These are phyloP conservation scores for Crucihimalaya himalaica DNA, from an alignment of 345 rosid genomes.

Conservation along the genomic window DNA sequence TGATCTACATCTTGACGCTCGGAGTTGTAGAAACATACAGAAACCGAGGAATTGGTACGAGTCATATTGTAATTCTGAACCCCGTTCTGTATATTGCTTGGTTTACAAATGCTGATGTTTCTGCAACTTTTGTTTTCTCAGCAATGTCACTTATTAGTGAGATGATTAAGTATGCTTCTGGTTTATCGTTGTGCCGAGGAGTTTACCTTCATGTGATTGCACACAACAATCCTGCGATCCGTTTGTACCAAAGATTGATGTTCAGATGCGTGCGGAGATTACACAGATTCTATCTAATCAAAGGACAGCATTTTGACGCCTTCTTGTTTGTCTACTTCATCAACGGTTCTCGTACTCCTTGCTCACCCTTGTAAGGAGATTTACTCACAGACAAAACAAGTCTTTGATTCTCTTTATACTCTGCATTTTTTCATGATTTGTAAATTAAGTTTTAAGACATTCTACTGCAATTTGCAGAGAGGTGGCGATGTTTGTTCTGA, in stretches of 20 bases:
- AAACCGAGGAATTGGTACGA: constrained; percentile 77
- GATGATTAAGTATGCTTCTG: constrained; percentile 73
- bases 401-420: background rate
- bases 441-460: background rate
- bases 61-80: background rate
- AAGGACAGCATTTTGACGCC: constrained; percentile 72
- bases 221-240: constrained; percentile 80
- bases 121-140: constrained; percentile 36
- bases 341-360: constrained; percentile 73
- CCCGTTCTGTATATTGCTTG: background rate
- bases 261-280: constrained; percentile 63
- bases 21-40: constrained; percentile 78
- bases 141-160: constrained; percentile 67
- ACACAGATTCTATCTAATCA: constrained; percentile 66
- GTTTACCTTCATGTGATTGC: constrained; percentile 89
- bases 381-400: background rate
- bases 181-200: constrained; percentile 60
- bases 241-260: constrained; percentile 74
- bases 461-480: constrained; percentile 48
- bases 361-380: constrained; percentile 75
- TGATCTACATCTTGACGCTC: constrained; percentile 76
- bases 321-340: constrained; percentile 78
- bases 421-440: background rate
- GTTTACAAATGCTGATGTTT: background rate
- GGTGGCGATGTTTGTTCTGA: constrained; percentile 47